phyloP scores from a whole-genome alignment of 805 yeast genomes.

The Yamadazyma takamatsuzukensis region DNA sequence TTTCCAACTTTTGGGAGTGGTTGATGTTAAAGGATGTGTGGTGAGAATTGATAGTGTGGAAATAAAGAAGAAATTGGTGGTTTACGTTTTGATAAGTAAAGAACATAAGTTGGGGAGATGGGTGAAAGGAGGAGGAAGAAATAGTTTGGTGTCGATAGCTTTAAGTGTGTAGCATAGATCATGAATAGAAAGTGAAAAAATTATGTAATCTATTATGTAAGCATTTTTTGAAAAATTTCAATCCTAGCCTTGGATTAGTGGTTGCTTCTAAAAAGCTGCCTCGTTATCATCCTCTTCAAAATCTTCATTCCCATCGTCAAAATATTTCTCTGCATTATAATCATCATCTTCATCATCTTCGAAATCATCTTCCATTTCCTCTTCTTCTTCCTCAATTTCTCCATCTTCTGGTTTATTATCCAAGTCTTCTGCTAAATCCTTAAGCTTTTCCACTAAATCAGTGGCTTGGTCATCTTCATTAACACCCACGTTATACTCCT shows the following conservation, averaged over 20 bases:
- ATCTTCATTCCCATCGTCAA: constrained; percentile 64
- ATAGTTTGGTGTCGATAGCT: constrained; percentile 51
- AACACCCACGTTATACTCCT: constrained; percentile 18
- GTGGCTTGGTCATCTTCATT: constrained; percentile 36
- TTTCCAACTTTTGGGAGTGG: constrained; percentile 53
- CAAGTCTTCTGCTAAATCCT: constrained; percentile 52
- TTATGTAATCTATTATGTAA: background rate
- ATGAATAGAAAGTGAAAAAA: background rate
- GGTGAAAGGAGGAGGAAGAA: constrained; percentile 63
- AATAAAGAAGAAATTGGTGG: constrained; percentile 46
- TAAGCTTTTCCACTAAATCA: constrained; percentile 39
- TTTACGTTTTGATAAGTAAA: constrained; percentile 66
- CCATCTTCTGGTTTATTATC: constrained; percentile 70
- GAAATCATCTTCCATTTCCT: constrained; percentile 63
- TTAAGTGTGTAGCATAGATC: constrained; percentile 20
- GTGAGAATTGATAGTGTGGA: constrained; percentile 59
- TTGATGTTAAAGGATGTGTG: constrained; percentile 69
- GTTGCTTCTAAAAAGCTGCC: constrained; percentile 53
- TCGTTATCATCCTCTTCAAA: constrained; percentile 57
- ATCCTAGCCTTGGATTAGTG: background rate
- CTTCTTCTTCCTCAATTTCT: constrained; percentile 59
- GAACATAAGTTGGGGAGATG: constrained; percentile 91
- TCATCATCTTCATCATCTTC: constrained; percentile 77
- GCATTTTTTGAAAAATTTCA: background rate
- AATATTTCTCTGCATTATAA: constrained; percentile 76